A percentile compares a stretch with the other conserved stretches of the same genome.
Evolutionary conservation across 306 rosid species (phyloP).

Genomic region (Rosa persica): DNA sequence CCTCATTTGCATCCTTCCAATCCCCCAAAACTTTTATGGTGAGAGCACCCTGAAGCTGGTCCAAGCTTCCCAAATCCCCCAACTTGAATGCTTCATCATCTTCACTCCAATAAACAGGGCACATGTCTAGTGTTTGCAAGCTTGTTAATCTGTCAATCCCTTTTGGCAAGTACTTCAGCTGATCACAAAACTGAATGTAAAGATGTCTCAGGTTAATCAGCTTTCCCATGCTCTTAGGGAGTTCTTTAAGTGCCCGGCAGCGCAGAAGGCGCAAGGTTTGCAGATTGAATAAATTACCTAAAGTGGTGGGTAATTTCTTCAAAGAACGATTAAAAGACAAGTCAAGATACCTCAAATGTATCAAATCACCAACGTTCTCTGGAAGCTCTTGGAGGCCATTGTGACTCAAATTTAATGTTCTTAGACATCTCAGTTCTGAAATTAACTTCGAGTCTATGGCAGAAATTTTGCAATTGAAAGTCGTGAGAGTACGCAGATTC

Average conservation of each 20-base stretch:
- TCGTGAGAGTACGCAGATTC: background rate
- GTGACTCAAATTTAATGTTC: background rate
- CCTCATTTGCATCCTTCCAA: background rate
- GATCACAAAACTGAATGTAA: background rate
- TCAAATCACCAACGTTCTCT: background rate
- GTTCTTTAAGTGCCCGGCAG: background rate
- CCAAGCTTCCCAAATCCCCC: background rate
- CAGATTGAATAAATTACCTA: constrained; percentile 11
- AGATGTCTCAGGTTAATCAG: constrained; percentile 13
- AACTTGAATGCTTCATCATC: background rate
- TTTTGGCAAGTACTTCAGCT: constrained; percentile 9
- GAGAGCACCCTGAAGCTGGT: background rate
- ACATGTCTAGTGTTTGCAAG: constrained; percentile 1
- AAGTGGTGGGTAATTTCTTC: background rate
- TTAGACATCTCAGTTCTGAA: background rate
- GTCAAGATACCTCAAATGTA: constrained; percentile 21
- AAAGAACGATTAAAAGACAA: background rate
- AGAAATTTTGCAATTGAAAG: no score
- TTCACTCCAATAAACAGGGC: background rate
- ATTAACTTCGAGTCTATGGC: background rate
- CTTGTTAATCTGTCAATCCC: constrained; percentile 4
- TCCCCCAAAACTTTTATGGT: background rate
- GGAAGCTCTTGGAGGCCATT: background rate
- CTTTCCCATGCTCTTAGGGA: constrained; percentile 17
- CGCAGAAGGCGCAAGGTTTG: background rate